Evolutionary conservation across 768 basidiomycete genomes (phyloP), one percentile per base, ranked within the genome.

Genomic region (Suillus luteus): DNA sequence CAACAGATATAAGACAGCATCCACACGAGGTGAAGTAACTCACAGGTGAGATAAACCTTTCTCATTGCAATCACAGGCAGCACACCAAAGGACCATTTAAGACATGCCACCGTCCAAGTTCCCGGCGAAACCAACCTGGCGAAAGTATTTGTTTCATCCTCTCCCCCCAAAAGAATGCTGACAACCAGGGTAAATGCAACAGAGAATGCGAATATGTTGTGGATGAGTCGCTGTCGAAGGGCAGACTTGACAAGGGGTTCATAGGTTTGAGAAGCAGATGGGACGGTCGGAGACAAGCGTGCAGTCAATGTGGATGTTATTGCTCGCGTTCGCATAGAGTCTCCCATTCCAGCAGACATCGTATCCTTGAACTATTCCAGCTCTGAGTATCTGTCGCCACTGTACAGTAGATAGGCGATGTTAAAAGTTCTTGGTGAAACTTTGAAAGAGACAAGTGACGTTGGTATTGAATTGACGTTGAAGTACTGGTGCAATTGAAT

Each of bases 231-330:
- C 68, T 86, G 85, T 59, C 80, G 82, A 54, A 92, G 80, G 6
- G 88, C 80, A 2, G 81, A 74, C 69, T 88, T 90, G 2, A 86
- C 83, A 52, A 86, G 81, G 10, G 89, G 89, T 66, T 90, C 87
- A 70, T 86, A 92, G 1, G 80, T 75, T 66, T 86, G 82, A 6
- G 81, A 75, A 2, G 90, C 73, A 0, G 86, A 80, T 0, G 89
- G 87, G 6, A 91, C 75, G 1, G 82, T 76, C 0, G 85, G 85
- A 1, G 87, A 75, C 0, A 85, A 76, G 58, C 84, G 84, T n/a
- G 80, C 68, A 1, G 67, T 67, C 37, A 72, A 67, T 22, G 67
- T 72, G 1, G 76, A 75, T 27, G 74, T 66, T 48, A 72, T 70
- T 35, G 86, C 86, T 65, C 82, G 79, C 17, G 83, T 75, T 52